These are phyloP conservation scores for Bothriochloa decipiens DNA, from an alignment of 176 grass and related monocot species.

Conservation along the genomic window DNA sequence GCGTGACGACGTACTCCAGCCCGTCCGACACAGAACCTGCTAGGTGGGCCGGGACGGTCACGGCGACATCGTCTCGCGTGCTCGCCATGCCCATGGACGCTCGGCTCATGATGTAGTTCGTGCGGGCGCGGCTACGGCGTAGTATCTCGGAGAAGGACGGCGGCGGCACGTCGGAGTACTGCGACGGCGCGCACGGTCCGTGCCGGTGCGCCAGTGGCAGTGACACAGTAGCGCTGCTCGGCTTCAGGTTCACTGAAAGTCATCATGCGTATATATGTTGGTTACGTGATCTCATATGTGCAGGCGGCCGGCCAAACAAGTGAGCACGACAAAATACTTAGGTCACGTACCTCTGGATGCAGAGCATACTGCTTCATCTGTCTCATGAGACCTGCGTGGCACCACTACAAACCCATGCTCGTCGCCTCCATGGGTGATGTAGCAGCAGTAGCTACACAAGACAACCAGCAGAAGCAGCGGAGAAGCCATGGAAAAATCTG, in stretches of 20 bases:
- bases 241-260: background rate
- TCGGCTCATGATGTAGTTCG: background rate
- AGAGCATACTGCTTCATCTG: slow-evolving; percentile 7
- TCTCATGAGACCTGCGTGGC: too few species aligned
- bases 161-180: background rate
- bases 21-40: background rate
- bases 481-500: too few species aligned
- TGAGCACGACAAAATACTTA: background rate
- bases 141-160: slow-evolving; percentile 21
- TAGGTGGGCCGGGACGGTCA: slow-evolving; percentile 21
- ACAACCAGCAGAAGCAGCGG: too few species aligned
- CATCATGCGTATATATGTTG: background rate
- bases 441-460: too few species aligned
- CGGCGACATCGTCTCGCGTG: background rate
- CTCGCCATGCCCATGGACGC: background rate
- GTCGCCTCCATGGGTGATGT: too few species aligned
- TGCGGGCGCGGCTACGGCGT: background rate
- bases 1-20: slow-evolving; percentile 21
- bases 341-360: background rate
- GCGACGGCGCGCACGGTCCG: background rate
- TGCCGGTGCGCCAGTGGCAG: slow-evolving; percentile 28
- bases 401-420: too few species aligned
- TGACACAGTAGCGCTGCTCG: background rate
- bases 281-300: too few species aligned
- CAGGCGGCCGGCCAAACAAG: too few species aligned